Conservation (phyloP, 257 asterid genomes). For the Henckelia pumila region DNA sequence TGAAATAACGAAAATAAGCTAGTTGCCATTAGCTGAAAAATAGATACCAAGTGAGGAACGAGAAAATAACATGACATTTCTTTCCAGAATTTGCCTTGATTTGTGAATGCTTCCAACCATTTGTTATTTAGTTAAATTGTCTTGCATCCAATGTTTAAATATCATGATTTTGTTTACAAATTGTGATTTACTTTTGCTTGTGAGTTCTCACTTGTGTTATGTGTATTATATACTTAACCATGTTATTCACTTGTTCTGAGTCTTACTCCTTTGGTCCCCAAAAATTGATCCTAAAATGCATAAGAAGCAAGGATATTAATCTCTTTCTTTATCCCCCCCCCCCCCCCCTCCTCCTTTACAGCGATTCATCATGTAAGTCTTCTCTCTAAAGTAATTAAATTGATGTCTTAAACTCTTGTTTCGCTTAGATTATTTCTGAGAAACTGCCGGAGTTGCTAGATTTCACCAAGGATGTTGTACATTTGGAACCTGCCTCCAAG, state of each 20-base stretch:
- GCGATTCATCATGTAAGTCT: neutral
- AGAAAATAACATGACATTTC: too few relatives aligned
- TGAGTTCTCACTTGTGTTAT: neutral
- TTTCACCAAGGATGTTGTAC: conserved; percentile 80
- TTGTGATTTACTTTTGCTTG: neutral
- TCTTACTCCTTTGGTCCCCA: neutral
- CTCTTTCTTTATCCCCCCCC: too few relatives aligned
- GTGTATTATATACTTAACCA: neutral
- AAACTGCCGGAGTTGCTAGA: conserved; percentile 90
- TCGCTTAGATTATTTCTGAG: conserved; percentile 69
- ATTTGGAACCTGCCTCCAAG: conserved; percentile 96
- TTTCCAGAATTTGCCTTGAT: too few relatives aligned
- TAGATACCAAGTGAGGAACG: too few relatives aligned
- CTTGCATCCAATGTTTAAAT: too few relatives aligned
- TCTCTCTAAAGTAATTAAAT: neutral
- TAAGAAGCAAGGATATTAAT: neutral
- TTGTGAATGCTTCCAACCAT: too few relatives aligned
- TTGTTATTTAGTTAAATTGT: too few relatives aligned
- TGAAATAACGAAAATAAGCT: too few relatives aligned
- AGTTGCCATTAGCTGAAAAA: too few relatives aligned
- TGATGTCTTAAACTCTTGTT: conserved; percentile 9
- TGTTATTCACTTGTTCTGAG: neutral
- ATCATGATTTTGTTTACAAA: too few relatives aligned
- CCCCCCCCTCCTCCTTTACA: neutral
- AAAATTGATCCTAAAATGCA: too few relatives aligned